Evolutionary conservation across 805 yeast genomes (phyloP).

Genomic region (Lipomyces kockii): DNA sequence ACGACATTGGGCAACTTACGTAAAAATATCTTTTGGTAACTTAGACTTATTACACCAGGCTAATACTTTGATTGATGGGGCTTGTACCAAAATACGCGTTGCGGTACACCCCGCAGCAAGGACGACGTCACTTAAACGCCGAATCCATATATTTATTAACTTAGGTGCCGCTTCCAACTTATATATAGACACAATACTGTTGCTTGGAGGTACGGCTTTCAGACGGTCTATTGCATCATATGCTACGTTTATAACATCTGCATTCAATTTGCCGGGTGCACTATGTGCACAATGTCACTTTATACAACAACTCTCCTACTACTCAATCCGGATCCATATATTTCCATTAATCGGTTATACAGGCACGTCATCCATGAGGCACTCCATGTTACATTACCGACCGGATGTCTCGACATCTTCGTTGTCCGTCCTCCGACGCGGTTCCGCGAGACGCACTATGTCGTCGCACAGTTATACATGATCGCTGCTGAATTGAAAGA

Average conservation of each 20-base stretch:
- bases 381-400: constrained; percentile 41
- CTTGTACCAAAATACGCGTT: too few relatives aligned
- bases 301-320: constrained; percentile 40
- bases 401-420: constrained; percentile 42
- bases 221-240: background rate
- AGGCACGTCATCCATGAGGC: constrained; percentile 39
- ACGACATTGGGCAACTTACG: too few relatives aligned
- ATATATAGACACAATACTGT: background rate
- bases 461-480: constrained; percentile 40
- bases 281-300: constrained; percentile 30
- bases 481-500: constrained; percentile 37
- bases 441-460: constrained; percentile 38
- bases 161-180: background rate
- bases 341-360: constrained; percentile 29
- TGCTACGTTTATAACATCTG: background rate
- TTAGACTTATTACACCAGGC: too few relatives aligned
- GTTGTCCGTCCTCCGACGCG: constrained; percentile 40
- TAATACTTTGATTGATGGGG: too few relatives aligned
- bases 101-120: too few relatives aligned
- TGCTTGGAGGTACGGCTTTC: background rate
- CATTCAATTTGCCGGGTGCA: background rate
- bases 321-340: constrained; percentile 32
- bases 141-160: background rate
- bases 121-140: too few relatives aligned
- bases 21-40: too few relatives aligned